A percentile compares a stretch with the other conserved stretches of the same genome.
These are phyloP conservation scores for Neckera pumila DNA, from an alignment of 225 moss, liverwort and hornwort species.

Conservation along the genomic window DNA sequence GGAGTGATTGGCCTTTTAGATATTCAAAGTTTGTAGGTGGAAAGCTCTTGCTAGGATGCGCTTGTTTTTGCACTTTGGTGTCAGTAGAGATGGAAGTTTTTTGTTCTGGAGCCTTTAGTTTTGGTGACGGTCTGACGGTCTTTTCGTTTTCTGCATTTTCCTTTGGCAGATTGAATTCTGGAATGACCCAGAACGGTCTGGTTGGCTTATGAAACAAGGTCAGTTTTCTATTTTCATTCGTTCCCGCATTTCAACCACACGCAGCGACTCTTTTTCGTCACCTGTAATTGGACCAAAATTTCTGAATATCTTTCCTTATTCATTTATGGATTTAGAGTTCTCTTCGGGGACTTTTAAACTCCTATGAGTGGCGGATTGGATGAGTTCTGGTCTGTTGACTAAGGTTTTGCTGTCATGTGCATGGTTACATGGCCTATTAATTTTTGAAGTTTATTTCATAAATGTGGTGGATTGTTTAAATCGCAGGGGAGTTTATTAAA, in stretches of 20 bases:
- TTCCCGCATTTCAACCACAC: not conserved
- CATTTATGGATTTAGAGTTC: not conserved
- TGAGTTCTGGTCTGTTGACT: not conserved
- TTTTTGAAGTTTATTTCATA: not conserved
- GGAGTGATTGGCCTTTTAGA: not conserved
- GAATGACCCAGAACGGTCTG: constrained; percentile 68
- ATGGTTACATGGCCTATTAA: not conserved
- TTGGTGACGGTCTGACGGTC: not conserved
- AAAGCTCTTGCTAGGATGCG: not conserved
- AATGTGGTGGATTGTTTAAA: not conserved
- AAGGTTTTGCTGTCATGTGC: not conserved
- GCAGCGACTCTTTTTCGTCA: not conserved
- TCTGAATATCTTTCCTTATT: not conserved
- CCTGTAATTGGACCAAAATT: not conserved
- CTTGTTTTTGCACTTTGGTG: not conserved
- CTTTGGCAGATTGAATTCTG: constrained; percentile 63
- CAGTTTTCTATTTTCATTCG: not conserved
- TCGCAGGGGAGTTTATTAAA: constrained; percentile 64
- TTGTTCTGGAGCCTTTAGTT: not conserved
- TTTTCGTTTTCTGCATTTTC: not conserved
- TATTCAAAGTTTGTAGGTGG: not conserved
- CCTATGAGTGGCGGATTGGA: not conserved
- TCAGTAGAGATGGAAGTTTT: not conserved
- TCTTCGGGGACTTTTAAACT: not conserved
- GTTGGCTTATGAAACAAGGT: constrained; percentile 97